phyloP scores from a whole-genome alignment of 2,329 filamentous ascomycete species.

The Fusarium caatingaense region DNA sequence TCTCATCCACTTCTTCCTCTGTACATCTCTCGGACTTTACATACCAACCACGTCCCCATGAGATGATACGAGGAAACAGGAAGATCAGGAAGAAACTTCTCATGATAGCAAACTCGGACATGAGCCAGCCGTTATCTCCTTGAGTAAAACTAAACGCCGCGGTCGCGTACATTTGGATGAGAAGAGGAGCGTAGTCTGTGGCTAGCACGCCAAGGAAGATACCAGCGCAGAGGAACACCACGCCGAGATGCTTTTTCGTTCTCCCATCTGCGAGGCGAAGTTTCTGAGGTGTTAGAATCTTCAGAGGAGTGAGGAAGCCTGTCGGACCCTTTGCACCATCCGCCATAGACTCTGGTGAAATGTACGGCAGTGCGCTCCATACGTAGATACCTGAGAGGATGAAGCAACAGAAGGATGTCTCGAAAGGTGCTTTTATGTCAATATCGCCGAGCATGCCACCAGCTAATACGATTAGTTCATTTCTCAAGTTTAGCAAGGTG shows the following conservation, averaged over 20 bases:
- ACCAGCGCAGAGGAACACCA: constrained; percentile 71
- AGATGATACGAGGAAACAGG: constrained; percentile 65
- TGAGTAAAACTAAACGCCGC: constrained; percentile 66
- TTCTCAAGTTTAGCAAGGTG: too few relatives aligned
- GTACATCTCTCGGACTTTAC: background rate
- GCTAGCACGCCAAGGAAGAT: constrained; percentile 76
- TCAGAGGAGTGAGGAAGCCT: constrained; percentile 72
- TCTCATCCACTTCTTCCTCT: constrained; percentile 24
- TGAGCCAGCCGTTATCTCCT: constrained; percentile 66
- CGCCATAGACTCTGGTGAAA: constrained; percentile 57
- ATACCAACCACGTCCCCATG: constrained; percentile 52
- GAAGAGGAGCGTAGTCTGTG: constrained; percentile 73
- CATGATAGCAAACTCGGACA: constrained; percentile 66
- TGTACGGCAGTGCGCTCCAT: constrained; percentile 59
- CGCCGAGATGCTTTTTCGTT: constrained; percentile 67
- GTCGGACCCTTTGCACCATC: constrained; percentile 55
- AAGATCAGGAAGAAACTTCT: constrained; percentile 66
- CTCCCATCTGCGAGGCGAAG: constrained; percentile 64
- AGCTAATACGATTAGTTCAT: constrained; percentile 48
- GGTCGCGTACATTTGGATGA: constrained; percentile 71
- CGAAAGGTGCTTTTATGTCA: constrained; percentile 73
- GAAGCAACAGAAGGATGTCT: constrained; percentile 70
- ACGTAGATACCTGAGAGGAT: constrained; percentile 58
- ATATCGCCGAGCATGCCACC: constrained; percentile 75
- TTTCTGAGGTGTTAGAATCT: constrained; percentile 68